A percentile compares a stretch with the other conserved stretches of the same genome.
Conservation (phyloP, 1,284 basidiomycete species). For the Ustilago tritici region DNA sequence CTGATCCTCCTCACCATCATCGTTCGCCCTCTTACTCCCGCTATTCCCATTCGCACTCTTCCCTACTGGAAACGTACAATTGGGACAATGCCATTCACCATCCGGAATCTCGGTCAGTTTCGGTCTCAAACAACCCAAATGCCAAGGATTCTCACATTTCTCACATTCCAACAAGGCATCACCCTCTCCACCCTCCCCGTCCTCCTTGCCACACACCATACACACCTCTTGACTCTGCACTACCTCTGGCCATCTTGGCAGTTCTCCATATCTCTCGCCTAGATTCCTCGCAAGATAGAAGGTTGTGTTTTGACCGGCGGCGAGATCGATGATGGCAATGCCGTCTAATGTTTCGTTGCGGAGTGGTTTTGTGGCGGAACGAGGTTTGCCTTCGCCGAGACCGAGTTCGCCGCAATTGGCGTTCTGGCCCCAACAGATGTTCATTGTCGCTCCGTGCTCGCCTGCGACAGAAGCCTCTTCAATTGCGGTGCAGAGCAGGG, state of each 20-base stretch:
- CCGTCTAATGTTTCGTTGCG: constrained; percentile 79
- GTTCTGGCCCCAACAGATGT: constrained; percentile 87
- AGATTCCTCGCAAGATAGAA: constrained; percentile 79
- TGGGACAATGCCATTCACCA: constrained; percentile 72
- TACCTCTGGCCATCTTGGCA: constrained; percentile 66
- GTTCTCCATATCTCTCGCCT: constrained; percentile 60
- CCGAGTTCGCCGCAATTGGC: constrained; percentile 81
- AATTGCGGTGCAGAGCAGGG: constrained; percentile 82
- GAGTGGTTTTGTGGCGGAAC: constrained; percentile 87
- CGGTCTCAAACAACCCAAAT: constrained; percentile 83
- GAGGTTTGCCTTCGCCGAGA: constrained; percentile 81
- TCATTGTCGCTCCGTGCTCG: constrained; percentile 78
- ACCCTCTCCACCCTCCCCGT: constrained; percentile 69
- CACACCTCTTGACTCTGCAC: constrained; percentile 80
- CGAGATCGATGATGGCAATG: constrained; percentile 82
- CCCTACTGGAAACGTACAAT: constrained; percentile 41
- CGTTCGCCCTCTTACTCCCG: constrained; percentile 14
- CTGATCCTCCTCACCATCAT: constrained; percentile 22
- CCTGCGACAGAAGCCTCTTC: constrained; percentile 71
- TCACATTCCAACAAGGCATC: constrained; percentile 70
- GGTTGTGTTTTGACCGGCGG: constrained; percentile 85
- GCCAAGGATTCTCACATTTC: constrained; percentile 88
- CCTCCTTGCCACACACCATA: constrained; percentile 79
- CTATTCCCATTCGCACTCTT: constrained; percentile 19
- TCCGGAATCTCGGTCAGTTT: constrained; percentile 82